A percentile compares a stretch with the other conserved stretches of the same genome.
Conservation (phyloP, 352 stramenopile genomes). For the Phytophthora syringae region DNA sequence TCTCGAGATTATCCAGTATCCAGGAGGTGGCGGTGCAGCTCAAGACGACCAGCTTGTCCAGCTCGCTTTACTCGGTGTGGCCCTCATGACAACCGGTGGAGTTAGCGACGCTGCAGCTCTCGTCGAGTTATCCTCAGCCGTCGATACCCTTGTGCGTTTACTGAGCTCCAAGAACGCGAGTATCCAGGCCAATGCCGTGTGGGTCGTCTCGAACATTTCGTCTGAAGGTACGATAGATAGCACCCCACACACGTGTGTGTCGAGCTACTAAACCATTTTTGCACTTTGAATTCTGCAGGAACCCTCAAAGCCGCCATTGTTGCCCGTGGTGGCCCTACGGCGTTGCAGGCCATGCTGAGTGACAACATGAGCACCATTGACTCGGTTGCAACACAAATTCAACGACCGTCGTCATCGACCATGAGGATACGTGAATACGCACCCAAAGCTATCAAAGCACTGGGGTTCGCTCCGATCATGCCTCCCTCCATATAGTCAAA, state of each 20-base stretch:
- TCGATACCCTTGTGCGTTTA: slow-evolving; percentile 53
- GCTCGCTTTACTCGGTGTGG: slow-evolving; percentile 67
- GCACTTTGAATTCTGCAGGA: slow-evolving; percentile 34
- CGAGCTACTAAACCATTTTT: slow-evolving; percentile 1
- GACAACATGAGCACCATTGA: slow-evolving; percentile 40
- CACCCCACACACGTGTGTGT: not conserved
- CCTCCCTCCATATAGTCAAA: not conserved
- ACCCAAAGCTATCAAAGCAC: slow-evolving; percentile 72
- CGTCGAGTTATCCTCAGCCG: slow-evolving; percentile 39
- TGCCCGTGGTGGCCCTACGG: slow-evolving; percentile 55
- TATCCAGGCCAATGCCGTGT: slow-evolving; percentile 77
- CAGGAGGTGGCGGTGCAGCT: slow-evolving; percentile 6
- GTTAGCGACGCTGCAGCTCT: slow-evolving; percentile 39
- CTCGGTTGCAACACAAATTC: not conserved
- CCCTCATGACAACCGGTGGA: slow-evolving; percentile 57
- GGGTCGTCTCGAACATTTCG: slow-evolving; percentile 81
- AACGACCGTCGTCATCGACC: slow-evolving; percentile 55
- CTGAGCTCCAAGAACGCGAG: slow-evolving; percentile 57
- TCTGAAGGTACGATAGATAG: slow-evolving; percentile 47
- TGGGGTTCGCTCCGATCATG: slow-evolving; percentile 64
- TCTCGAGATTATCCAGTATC: slow-evolving; percentile 28
- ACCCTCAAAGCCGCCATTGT: slow-evolving; percentile 59
- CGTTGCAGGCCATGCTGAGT: slow-evolving; percentile 69
- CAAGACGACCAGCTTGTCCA: slow-evolving; percentile 70
- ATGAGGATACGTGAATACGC: slow-evolving; percentile 81